phyloP scores from a whole-genome alignment of 1,284 basidiomycete species.

The Malassezia obtusa region DNA sequence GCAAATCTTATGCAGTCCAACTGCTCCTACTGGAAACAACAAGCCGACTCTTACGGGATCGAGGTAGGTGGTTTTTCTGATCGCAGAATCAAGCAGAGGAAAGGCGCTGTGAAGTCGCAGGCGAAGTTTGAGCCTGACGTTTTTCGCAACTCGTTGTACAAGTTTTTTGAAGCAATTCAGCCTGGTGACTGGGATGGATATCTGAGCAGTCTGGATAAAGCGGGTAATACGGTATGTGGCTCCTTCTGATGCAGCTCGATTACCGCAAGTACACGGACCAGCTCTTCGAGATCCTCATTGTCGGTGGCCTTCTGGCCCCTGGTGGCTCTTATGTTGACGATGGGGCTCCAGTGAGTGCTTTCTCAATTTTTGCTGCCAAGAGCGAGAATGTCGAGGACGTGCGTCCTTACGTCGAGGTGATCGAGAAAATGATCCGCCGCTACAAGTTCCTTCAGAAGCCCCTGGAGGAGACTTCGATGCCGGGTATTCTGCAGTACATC shows the following conservation, averaged over 20 bases:
- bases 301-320: conserved; percentile 87
- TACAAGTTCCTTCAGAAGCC: conserved; percentile 98
- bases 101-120: conserved; percentile 51
- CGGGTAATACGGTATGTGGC: conserved; percentile 59
- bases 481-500: conserved; percentile 76
- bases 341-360: conserved; percentile 65
- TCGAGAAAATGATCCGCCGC: conserved; percentile 85
- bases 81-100: conserved; percentile 17
- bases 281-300: conserved; percentile 86
- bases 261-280: conserved; percentile 80
- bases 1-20: conserved; percentile 3
- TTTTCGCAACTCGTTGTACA: conserved; percentile 89
- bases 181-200: conserved; percentile 68
- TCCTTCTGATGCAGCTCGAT: conserved; percentile 4
- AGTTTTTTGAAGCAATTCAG: conserved; percentile 78
- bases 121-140: conserved; percentile 58
- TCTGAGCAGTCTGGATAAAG: conserved; percentile 71
- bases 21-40: conserved; percentile 21
- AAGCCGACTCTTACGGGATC: conserved; percentile 52
- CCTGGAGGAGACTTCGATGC: conserved; percentile 73
- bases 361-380: conserved; percentile 69
- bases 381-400: conserved; percentile 49
- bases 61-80: neutral
- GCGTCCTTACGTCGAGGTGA: conserved; percentile 81
- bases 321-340: conserved; percentile 85